phyloP scores from a whole-genome alignment of 164 flowering plant genomes.

The Stephania japonica region DNA sequence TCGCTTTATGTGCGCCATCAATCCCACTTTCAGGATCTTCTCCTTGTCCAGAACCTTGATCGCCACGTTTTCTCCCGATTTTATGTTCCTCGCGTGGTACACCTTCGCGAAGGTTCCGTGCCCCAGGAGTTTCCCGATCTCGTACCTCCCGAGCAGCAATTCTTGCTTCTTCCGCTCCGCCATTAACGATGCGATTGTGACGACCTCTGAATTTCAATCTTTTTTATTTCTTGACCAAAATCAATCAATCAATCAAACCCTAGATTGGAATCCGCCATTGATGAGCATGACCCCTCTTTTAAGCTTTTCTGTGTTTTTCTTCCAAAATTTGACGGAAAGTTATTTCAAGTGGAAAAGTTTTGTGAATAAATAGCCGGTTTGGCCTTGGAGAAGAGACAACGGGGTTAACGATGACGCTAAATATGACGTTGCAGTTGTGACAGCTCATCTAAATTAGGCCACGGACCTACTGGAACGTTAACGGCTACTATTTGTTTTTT shows the following conservation, averaged over 20 bases:
- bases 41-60: conserved; percentile 79
- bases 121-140: conserved; percentile 64
- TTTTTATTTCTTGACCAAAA: background rate
- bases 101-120: conserved; percentile 77
- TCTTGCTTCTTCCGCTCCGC: conserved; percentile 16
- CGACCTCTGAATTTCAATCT: background rate
- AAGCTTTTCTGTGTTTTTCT: background rate
- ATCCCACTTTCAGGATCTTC: conserved; percentile 57
- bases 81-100: conserved; percentile 50
- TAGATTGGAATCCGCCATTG: background rate
- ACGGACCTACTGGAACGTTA: background rate
- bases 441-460: conserved; percentile 2
- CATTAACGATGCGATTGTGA: too few species aligned
- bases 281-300: background rate
- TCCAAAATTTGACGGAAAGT: too few species aligned
- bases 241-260: background rate
- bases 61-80: conserved; percentile 51
- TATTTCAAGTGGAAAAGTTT: too few species aligned
- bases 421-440: background rate
- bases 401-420: background rate
- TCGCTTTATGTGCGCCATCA: conserved; percentile 63
- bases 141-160: conserved; percentile 51
- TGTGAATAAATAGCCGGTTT: too few species aligned
- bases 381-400: background rate
- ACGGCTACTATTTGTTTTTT: background rate